Evolutionary conservation across 257 asterid species (phyloP).

Genomic region (Prunella vulgaris): DNA sequence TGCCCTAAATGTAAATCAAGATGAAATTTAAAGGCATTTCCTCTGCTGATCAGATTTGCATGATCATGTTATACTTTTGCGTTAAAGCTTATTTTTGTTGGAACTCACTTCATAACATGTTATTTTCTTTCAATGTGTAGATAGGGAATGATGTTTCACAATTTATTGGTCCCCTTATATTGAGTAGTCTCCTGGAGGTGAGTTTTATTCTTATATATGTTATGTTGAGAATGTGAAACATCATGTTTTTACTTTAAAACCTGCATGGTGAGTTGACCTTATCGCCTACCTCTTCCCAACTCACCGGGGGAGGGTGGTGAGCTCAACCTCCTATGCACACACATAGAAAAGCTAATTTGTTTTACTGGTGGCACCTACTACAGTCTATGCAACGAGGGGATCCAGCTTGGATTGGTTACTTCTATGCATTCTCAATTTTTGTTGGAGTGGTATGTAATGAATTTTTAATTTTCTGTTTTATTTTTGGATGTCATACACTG

Average conservation of each 20-base stretch:
- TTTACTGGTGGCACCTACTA: conserved; percentile 24
- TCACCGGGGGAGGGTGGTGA: not conserved
- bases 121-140: conserved; percentile 47
- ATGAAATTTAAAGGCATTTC: conserved; percentile 21
- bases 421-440: conserved; percentile 81
- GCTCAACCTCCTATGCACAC: not conserved
- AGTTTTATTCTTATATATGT: conserved; percentile 18
- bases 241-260: conserved; percentile 1
- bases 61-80: not conserved
- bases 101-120: conserved; percentile 23
- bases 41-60: not conserved
- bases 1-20: conserved; percentile 37
- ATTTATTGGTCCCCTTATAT: conserved; percentile 83
- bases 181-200: conserved; percentile 77
- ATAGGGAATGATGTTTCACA: conserved; percentile 77
- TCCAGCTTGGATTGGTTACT: conserved; percentile 98
- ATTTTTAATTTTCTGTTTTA: conserved; percentile 13
- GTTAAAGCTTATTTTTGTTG: conserved; percentile 7
- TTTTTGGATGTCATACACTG: conserved; percentile 1
- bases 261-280: not conserved
- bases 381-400: conserved; percentile 98
- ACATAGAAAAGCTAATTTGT: conserved; percentile 17
- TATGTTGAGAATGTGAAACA: not conserved
- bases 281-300: not conserved
- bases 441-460: conserved; percentile 84